Evolutionary conservation across 2,329 filamentous ascomycete genomes (phyloP).

Genomic region (Penicillium aurantiogriseum): DNA sequence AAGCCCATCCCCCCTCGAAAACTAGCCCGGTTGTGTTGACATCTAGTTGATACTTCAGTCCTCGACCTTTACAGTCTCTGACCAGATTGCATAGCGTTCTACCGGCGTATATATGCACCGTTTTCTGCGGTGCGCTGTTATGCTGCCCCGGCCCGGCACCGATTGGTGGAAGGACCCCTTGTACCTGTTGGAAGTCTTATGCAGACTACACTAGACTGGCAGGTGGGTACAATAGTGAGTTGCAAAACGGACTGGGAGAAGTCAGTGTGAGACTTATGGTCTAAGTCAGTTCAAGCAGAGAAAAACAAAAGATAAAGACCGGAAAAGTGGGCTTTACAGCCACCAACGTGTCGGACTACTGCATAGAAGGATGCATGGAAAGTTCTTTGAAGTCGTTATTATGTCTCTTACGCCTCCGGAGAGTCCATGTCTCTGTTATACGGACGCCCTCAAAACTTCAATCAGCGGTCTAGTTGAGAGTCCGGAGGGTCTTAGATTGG

Average conservation of each 20-base stretch:
- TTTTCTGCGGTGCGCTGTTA: conserved; percentile 13
- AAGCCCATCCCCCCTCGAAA: conserved; percentile 1
- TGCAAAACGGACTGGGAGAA: conserved; percentile 15
- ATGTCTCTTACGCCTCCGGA: background rate
- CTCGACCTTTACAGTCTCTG: conserved; percentile 3
- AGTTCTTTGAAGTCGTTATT: conserved; percentile 24
- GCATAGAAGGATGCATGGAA: conserved; percentile 39
- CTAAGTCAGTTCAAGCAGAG: background rate
- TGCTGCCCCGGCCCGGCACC: background rate
- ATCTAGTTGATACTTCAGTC: background rate
- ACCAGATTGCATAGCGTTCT: conserved; percentile 9
- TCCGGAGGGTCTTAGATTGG: background rate
- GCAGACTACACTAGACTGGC: conserved; percentile 2
- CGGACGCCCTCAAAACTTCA: conserved; percentile 7
- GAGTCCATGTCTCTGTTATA: conserved; percentile 3
- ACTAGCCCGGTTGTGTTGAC: conserved; percentile 3
- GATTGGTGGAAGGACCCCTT: conserved; percentile 5
- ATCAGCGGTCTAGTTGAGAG: conserved; percentile 15
- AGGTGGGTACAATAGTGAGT: conserved; percentile 15
- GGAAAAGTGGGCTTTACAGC: conserved; percentile 8
- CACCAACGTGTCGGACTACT: conserved; percentile 25
- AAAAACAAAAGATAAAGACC: conserved; percentile 4
- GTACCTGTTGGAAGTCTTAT: conserved; percentile 6
- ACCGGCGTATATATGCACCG: conserved; percentile 4
- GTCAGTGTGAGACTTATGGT: conserved; percentile 6